Base-by-base conservation (phyloP, 805 yeast species). In the Starmerella etchellsii region DNA sequence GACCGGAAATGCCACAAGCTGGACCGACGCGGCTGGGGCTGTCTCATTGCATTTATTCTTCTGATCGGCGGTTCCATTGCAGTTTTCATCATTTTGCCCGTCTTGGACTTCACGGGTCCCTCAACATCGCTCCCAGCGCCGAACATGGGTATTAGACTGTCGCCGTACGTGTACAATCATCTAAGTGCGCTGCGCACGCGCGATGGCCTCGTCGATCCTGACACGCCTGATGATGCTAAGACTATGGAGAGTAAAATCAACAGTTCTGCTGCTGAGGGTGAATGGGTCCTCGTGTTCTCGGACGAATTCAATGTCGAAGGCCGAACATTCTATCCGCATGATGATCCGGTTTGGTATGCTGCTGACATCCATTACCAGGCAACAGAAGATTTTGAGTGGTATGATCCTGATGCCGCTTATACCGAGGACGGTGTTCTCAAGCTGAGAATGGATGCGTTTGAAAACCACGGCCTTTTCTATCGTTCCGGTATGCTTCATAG, bases 281-380 rank as follows among this genome's bases (percentile, higher is more conserved):
- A 74, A 3, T 82, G 94, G 94, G 56, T 64, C 13, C 69, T 87
- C 53, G 94, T 81, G 1, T 87, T 87, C 56, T 77, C 88, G 19
- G 96, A 87, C 61, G 96, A 87, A 62, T 87, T 87, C 64, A 80
- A 82, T 53, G 77, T 73, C 13, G 91, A 80, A 46, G 96, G 96
- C 8, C 70, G 96, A 54, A 78, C 94, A 3, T 87, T 87, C 57
- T 85, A 83, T 59, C 79, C 74, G 8, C 91, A 88, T 33, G 95
- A 85, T 57, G 95, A 85, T 58, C 95, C 82, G 60, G 84, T 81
- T 56, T 87, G 88, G 80, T 72, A 80, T 33, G 95, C 84, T 3
- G 81, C 78, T 2, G 83, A 85, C 61, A 52, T 85, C 27, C 74
- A 84, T 58, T 87, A 87, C 60, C 87, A 71, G 40, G 94, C 94